A percentile compares a stretch with the other conserved stretches of the same genome.
phyloP scores from a whole-genome alignment of 306 rosid genomes.

The Cucumis cinereus region DNA sequence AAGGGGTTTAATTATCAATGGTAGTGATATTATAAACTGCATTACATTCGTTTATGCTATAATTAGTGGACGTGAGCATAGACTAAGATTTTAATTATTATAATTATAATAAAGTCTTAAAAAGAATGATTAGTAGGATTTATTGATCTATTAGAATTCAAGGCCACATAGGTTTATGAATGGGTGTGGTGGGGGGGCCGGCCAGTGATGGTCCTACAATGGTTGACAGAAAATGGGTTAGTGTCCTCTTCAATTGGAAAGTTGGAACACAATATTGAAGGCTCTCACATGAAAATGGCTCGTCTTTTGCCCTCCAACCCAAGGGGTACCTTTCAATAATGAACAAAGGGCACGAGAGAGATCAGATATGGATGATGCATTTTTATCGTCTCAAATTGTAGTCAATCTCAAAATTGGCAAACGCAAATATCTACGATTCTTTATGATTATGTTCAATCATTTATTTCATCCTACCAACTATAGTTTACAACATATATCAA shows the following conservation, averaged over 20 bases:
- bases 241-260: background rate
- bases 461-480: too few species aligned
- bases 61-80: background rate
- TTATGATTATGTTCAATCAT: too few species aligned
- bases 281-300: background rate
- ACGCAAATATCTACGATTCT: too few species aligned
- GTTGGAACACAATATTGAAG: conserved; percentile 2
- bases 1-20: background rate
- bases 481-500: too few species aligned
- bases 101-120: background rate
- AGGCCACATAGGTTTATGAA: too few species aligned
- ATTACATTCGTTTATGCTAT: background rate
- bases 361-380: background rate
- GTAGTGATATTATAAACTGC: background rate
- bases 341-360: background rate
- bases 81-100: background rate
- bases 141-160: background rate
- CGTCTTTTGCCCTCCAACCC: background rate
- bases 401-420: background rate
- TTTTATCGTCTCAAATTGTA: background rate
- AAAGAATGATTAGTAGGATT: background rate
- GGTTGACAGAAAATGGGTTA: background rate
- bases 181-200: too few species aligned
- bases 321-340: conserved; percentile 1
- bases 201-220: background rate